Evolutionary conservation across 176 grass and related monocot genomes (phyloP).

Genomic region (Ensete glaucum): DNA sequence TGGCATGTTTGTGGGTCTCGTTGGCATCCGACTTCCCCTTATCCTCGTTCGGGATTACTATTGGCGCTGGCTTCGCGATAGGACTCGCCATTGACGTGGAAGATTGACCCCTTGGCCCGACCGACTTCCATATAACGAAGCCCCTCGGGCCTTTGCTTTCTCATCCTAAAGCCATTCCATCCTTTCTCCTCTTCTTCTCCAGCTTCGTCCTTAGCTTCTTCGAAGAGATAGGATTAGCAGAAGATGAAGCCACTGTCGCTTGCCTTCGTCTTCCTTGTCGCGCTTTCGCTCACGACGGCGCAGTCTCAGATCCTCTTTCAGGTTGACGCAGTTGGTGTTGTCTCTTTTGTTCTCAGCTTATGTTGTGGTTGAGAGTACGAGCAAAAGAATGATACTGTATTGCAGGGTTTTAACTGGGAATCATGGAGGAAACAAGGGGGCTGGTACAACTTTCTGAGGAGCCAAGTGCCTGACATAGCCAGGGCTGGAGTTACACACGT

Average conservation of each 20-base stretch:
- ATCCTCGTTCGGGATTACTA: not conserved
- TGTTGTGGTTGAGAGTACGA: not conserved
- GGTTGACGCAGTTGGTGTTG: not conserved
- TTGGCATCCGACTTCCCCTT: not conserved
- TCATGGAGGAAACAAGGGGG: slow-evolving; percentile 76
- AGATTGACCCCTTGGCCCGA: not conserved
- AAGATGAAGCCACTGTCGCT: not conserved
- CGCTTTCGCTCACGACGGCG: not conserved
- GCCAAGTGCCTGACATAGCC: slow-evolving; percentile 40
- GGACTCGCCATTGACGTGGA: not conserved
- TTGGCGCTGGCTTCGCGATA: not conserved
- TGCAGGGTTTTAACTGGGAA: slow-evolving; percentile 80
- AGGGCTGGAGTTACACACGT: slow-evolving; percentile 49
- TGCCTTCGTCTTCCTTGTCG: not conserved
- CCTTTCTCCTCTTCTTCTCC: not conserved
- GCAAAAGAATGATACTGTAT: not conserved
- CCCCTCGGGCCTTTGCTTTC: not conserved
- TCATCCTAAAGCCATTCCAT: not conserved
- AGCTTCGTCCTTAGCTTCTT: not conserved
- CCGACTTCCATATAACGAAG: not conserved
- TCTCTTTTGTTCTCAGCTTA: not conserved
- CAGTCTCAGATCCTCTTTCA: slow-evolving; percentile 13
- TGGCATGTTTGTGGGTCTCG: not conserved
- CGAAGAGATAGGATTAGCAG: not conserved
- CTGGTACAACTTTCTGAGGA: slow-evolving; percentile 53